Conservation (phyloP, 2,329 filamentous ascomycete species). For the Fusarium pseudocircinatum region DNA sequence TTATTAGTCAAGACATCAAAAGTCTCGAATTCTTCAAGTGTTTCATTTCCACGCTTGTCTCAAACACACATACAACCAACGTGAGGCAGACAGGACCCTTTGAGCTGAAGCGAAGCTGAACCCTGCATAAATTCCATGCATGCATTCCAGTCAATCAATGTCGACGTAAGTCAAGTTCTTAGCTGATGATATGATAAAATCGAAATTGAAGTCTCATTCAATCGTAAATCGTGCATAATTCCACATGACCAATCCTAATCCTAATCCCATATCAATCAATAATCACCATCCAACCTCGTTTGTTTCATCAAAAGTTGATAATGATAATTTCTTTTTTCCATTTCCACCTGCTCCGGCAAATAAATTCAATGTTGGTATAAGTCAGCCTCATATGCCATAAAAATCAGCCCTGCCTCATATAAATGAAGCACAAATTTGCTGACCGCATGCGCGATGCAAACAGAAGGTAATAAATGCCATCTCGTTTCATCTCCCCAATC, state of each 20-base stretch:
- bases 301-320: not conserved
- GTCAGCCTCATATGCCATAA: conserved; percentile 6
- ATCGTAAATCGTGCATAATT: conserved; percentile 28
- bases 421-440: conserved; percentile 27
- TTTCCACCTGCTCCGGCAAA: conserved; percentile 2
- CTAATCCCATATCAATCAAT: not conserved
- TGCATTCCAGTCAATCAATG: not conserved
- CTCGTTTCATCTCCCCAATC: conserved; percentile 17
- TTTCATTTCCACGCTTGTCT: conserved; percentile 26
- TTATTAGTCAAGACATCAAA: conserved; percentile 3
- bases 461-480: conserved; percentile 1
- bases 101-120: not conserved
- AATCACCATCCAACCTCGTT: not conserved
- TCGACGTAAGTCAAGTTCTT: not conserved
- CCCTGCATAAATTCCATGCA: conserved; percentile 4
- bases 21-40: conserved; percentile 15
- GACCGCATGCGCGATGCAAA: conserved; percentile 8
- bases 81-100: not conserved
- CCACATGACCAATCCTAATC: not conserved
- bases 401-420: conserved; percentile 23
- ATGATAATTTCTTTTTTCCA: conserved; percentile 18
- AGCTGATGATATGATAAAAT: not conserved
- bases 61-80: conserved; percentile 18
- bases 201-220: conserved; percentile 13
- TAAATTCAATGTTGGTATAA: conserved; percentile 3